Evolutionary conservation across 2,329 filamentous ascomycete species (phyloP).

Genomic region (Lachnellula arida): DNA sequence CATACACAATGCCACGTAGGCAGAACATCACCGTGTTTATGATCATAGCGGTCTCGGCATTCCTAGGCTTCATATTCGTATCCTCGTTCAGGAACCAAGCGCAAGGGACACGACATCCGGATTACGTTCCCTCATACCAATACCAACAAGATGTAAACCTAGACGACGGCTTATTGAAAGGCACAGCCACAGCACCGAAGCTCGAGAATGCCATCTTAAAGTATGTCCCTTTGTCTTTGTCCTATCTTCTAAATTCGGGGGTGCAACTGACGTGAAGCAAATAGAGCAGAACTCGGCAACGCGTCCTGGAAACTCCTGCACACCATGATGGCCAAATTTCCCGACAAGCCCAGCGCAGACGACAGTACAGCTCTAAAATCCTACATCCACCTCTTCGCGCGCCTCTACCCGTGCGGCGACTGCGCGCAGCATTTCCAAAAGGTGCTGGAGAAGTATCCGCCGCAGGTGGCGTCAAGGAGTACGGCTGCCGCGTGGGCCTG

Average conservation of each 20-base stretch:
- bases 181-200: slow-evolving; percentile 72
- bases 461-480: slow-evolving; percentile 59
- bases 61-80: slow-evolving; percentile 56
- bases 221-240: slow-evolving; percentile 38
- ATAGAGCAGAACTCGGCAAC: slow-evolving; percentile 54
- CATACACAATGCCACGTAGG: slow-evolving; percentile 28
- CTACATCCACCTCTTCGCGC: slow-evolving; percentile 61
- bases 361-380: slow-evolving; percentile 59
- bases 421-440: slow-evolving; percentile 64
- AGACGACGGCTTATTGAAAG: slow-evolving; percentile 51
- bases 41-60: slow-evolving; percentile 50
- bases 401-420: slow-evolving; percentile 67
- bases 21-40: slow-evolving; percentile 50
- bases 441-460: slow-evolving; percentile 57
- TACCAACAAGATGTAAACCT: slow-evolving; percentile 28
- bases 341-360: slow-evolving; percentile 57
- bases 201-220: slow-evolving; percentile 79
- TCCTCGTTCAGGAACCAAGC: slow-evolving; percentile 33
- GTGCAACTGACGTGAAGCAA: slow-evolving; percentile 6
- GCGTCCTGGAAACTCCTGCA: slow-evolving; percentile 67
- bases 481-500: slow-evolving; percentile 64
- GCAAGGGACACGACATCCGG: slow-evolving; percentile 18
- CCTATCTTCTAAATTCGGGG: background rate
- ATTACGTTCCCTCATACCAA: slow-evolving; percentile 15
- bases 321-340: slow-evolving; percentile 66